A percentile compares a stretch with the other conserved stretches of the same genome.
Evolutionary conservation across 106 monocot species (phyloP).

Genomic region (Phalaenopsis aphrodite): DNA sequence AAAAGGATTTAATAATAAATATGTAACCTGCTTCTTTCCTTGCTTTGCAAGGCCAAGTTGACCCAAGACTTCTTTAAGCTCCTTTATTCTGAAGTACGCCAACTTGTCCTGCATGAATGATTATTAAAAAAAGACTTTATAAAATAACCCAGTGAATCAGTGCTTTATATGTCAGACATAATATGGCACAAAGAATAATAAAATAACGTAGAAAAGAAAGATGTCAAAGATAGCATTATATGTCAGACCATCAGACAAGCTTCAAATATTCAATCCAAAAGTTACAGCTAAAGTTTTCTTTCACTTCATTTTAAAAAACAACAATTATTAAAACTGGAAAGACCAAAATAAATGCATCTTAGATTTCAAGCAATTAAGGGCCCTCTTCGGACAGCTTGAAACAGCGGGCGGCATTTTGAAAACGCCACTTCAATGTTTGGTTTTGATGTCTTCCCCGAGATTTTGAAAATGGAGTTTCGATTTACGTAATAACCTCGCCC

Average conservation of each 20-base stretch:
- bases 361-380: background rate
- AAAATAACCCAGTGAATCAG: background rate
- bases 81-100: slow-evolving; percentile 79
- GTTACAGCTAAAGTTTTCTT: background rate
- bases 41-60: slow-evolving; percentile 84
- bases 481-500: too few relatives aligned
- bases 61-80: slow-evolving; percentile 85
- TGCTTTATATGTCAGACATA: background rate
- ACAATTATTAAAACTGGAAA: background rate
- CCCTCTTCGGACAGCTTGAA: too few relatives aligned
- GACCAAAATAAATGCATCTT: background rate
- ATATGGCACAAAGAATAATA: background rate
- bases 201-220: background rate
- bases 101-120: slow-evolving; percentile 45
- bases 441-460: too few relatives aligned
- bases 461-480: too few relatives aligned
- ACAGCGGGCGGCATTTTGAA: too few relatives aligned
- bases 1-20: background rate
- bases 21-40: slow-evolving; percentile 89
- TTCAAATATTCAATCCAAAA: slow-evolving; percentile 1
- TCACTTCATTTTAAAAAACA: background rate
- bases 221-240: background rate
- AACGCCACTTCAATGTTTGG: too few relatives aligned
- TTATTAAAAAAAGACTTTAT: background rate
- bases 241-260: background rate